Evolutionary conservation across 2,329 filamentous ascomycete species (phyloP), one percentile per base, ranked within the genome.

Genomic region (Elsinoe fawcettii): DNA sequence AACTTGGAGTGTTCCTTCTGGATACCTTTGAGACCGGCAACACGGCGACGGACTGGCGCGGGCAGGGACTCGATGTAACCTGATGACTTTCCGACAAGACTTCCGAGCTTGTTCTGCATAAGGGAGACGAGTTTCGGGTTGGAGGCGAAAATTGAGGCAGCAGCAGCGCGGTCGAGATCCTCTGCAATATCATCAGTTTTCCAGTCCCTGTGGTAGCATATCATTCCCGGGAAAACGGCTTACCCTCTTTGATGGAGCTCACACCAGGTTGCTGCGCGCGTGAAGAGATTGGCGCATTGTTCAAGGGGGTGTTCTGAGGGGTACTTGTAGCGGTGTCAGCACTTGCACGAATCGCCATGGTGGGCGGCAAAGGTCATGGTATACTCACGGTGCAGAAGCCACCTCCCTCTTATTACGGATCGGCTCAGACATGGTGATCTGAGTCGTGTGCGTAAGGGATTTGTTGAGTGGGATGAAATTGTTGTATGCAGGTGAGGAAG

Each of bases 1-100:
- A 99, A 86, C 78, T 97, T 96, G 61, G 92, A 89, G 78, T 99
- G 93, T 68, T 97, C 91, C 77, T 96, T 96, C 77, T 99, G 93
- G 66, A 99, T 90, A 65, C 92, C 95, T 79, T 97, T 96, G 62
- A 99, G 81, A 65, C 93, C 95, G 61, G 91, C 86, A 63, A 99
- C 92, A 70, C 93, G 91, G 71, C 88, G 89, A 73, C 91, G 90
- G 67, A 99, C 91, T 60, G 87, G 83, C 58, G 85, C 79, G 60
- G 93, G 93, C 16, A 99, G 86, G 22, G 89, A 95, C 80, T 99
- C 93, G 73, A 99, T 90, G 76, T 99, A 99, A 67, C 93, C 93
- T 58, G 93, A 99, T 55, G 95, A 96, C 65, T 88, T 86, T 68
- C 93, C 93, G 68, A 99, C 89, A 60, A 99, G 87, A 64, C 86